phyloP scores from a whole-genome alignment of 2,329 filamentous ascomycete genomes.

The Colletotrichum sp. region DNA sequence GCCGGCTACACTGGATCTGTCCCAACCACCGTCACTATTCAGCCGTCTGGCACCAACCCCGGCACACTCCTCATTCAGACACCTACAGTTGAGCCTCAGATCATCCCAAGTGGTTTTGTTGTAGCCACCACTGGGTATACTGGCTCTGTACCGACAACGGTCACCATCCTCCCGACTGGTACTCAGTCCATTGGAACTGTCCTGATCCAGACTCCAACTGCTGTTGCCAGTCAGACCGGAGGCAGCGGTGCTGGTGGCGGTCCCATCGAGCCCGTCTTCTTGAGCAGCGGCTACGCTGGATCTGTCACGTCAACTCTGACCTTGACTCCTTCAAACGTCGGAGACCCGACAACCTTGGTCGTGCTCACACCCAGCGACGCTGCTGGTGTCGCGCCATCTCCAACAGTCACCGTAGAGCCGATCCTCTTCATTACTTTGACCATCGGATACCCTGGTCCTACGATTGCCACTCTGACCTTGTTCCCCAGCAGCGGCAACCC shows the following conservation, averaged over 20 bases:
- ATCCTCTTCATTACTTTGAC: background rate
- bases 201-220: background rate
- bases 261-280: background rate
- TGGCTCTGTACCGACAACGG: background rate
- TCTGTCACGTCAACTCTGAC: slow-evolving; percentile 10
- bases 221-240: background rate
- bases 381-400: background rate
- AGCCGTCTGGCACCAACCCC: background rate
- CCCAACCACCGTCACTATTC: background rate
- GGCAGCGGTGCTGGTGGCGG: background rate
- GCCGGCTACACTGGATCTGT: background rate
- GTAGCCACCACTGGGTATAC: background rate
- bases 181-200: background rate
- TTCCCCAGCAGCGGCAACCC: background rate
- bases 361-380: background rate
- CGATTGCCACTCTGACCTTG: background rate
- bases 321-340: background rate
- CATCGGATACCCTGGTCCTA: background rate
- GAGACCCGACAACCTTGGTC: slow-evolving; percentile 12
- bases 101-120: background rate
- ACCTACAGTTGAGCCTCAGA: background rate
- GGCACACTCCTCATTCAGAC: background rate
- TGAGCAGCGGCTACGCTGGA: slow-evolving; percentile 5
- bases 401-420: background rate
- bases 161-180: background rate